A percentile compares a stretch with the other conserved stretches of the same genome.
These are phyloP conservation scores for Chytriomyces hyalinus DNA, from an alignment of 192 early-diverging fungal species.

Conservation along the genomic window DNA sequence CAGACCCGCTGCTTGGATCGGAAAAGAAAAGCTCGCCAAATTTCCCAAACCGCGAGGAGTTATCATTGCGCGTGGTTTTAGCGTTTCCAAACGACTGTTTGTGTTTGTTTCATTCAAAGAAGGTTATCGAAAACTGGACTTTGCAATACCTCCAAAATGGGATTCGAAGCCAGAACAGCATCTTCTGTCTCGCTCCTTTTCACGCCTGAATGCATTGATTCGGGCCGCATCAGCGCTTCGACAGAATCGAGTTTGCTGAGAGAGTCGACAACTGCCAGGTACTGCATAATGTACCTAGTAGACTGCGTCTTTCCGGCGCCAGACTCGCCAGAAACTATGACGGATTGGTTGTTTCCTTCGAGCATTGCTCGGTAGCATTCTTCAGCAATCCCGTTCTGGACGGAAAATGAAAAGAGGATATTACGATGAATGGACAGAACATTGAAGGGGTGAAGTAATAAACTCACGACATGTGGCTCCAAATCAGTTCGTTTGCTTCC, in stretches of 20 bases:
- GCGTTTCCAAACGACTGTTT: constrained; percentile 84
- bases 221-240: constrained; percentile 32
- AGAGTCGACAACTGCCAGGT: constrained; percentile 62
- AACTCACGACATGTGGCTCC: constrained; percentile 75
- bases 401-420: neutral
- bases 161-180: constrained; percentile 76
- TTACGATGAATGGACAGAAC: neutral
- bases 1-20: constrained; percentile 47
- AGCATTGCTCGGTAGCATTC: constrained; percentile 93
- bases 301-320: constrained; percentile 93
- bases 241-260: constrained; percentile 36
- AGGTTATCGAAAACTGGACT: neutral
- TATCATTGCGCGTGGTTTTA: constrained; percentile 95
- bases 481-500: constrained; percentile 82
- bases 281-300: constrained; percentile 92
- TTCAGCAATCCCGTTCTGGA: constrained; percentile 84
- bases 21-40: constrained; percentile 73
- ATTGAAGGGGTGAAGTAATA: neutral
- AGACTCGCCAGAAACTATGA: constrained; percentile 91
- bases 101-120: too few species aligned
- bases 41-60: constrained; percentile 93
- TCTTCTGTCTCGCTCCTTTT: constrained; percentile 41
- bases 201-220: constrained; percentile 7
- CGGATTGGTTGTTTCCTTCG: constrained; percentile 86
- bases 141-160: constrained; percentile 76